Evolutionary conservation across 345 rosid species (phyloP).

Genomic region (Triadica sebifera): DNA sequence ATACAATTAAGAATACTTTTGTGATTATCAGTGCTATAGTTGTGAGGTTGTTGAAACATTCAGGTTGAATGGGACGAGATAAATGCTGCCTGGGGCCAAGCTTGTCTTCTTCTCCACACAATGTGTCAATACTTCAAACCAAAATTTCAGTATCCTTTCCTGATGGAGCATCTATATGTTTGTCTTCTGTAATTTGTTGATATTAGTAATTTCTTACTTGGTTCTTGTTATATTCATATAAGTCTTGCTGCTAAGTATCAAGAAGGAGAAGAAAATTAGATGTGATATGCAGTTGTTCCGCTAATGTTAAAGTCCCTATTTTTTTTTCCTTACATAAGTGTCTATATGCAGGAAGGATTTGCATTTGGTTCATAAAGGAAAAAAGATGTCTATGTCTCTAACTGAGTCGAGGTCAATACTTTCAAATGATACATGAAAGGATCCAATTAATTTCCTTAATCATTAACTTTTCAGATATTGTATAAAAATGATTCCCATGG

Average conservation of each 20-base stretch:
- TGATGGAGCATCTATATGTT: not conserved
- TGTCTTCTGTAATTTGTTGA: not conserved
- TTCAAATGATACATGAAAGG: not conserved
- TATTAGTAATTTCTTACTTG: not conserved
- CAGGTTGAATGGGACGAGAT: conserved; percentile 99
- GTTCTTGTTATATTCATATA: not conserved
- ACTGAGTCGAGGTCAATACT: not conserved
- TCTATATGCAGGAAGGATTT: not conserved
- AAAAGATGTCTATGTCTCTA: not conserved
- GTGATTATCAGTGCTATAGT: not conserved
- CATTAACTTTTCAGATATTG: conserved; percentile 49
- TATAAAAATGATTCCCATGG: conserved; percentile 93
- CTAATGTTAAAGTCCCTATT: not conserved
- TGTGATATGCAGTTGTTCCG: not conserved
- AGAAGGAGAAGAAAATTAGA: not conserved
- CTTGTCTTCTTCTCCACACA: conserved; percentile 96
- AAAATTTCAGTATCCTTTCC: conserved; percentile 84
- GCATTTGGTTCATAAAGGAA: not conserved
- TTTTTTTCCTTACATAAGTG: not conserved
- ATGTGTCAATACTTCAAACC: conserved; percentile 94
- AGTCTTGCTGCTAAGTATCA: not conserved
- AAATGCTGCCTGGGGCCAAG: conserved; percentile 99
- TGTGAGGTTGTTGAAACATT: conserved; percentile 19
- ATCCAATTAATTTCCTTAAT: conserved; percentile 36
- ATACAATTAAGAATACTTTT: not conserved